These are phyloP conservation scores for Stephania cephalantha DNA, from an alignment of 164 flowering plant species.

Conservation along the genomic window DNA sequence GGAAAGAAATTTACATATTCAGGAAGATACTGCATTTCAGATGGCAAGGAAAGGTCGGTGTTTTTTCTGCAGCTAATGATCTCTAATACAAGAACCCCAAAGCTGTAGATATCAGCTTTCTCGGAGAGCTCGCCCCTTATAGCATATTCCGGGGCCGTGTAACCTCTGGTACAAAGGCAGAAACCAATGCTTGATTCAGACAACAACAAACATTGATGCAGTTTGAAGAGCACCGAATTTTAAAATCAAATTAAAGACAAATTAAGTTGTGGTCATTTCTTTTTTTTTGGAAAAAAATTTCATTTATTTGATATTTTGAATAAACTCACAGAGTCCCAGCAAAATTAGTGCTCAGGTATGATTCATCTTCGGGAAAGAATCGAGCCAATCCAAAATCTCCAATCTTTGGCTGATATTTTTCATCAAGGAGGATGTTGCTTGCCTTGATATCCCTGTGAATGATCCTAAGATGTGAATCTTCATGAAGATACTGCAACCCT, in stretches of 20 bases:
- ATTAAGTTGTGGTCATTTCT: background rate
- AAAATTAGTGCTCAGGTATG: conserved; percentile 62
- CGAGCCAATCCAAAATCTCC: conserved; percentile 70
- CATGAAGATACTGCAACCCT: conserved; percentile 64
- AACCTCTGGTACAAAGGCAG: conserved; percentile 37
- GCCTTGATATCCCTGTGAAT: conserved; percentile 72
- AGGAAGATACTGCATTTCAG: conserved; percentile 71
- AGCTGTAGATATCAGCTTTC: conserved; percentile 70
- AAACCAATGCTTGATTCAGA: background rate
- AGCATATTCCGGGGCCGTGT: conserved; percentile 68
- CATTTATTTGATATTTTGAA: background rate
- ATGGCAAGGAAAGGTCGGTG: conserved; percentile 46
- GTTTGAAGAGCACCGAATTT: background rate
- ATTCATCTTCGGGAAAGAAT: conserved; percentile 66
- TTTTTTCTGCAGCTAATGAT: conserved; percentile 55
- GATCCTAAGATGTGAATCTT: conserved; percentile 57
- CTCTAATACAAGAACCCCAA: conserved; percentile 64
- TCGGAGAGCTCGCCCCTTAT: conserved; percentile 62
- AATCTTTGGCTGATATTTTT: conserved; percentile 52
- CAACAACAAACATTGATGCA: background rate
- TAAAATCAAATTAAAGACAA: background rate
- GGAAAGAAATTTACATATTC: conserved; percentile 44
- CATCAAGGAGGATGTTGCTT: conserved; percentile 65
- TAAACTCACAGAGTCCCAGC: conserved; percentile 64
- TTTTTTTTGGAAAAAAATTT: background rate